phyloP scores from a whole-genome alignment of 495 filamentous ascomycete species.

The Penicillium bialowiezense region DNA sequence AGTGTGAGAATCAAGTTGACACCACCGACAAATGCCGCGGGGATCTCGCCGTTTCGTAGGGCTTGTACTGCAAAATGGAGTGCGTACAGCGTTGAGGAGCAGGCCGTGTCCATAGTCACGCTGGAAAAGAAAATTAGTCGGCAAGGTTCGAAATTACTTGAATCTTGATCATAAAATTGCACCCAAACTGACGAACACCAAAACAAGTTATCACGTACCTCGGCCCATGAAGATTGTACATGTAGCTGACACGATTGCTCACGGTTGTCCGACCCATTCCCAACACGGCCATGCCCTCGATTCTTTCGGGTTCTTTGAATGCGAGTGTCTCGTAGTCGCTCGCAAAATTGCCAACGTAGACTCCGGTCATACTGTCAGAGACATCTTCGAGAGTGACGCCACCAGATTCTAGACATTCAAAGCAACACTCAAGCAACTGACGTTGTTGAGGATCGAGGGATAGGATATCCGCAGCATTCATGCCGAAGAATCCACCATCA shows the following conservation, averaged over 20 bases:
- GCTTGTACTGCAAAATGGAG: not conserved
- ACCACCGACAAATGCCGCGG: not conserved
- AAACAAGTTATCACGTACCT: not conserved
- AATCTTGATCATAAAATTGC: too few relatives aligned
- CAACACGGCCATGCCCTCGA: not conserved
- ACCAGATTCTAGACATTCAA: conserved; percentile 22
- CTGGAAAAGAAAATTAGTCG: not conserved
- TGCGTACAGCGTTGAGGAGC: not conserved
- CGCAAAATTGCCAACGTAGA: conserved; percentile 35
- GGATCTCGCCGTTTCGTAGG: not conserved
- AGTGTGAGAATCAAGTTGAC: not conserved
- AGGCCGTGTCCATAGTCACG: not conserved
- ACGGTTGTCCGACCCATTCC: not conserved
- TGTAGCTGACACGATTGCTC: not conserved
- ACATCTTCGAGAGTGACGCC: conserved; percentile 17
- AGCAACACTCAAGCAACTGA: not conserved
- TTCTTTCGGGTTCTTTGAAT: not conserved
- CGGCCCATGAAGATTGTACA: not conserved
- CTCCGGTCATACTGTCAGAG: conserved; percentile 38
- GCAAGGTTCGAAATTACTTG: too few relatives aligned
- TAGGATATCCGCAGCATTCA: not conserved
- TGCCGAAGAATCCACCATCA: not conserved
- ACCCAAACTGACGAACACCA: too few relatives aligned
- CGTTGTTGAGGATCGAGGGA: not conserved
- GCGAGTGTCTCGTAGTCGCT: conserved; percentile 13